These are phyloP conservation scores for Acanthamoeba healyi DNA, from an alignment of 208 protist genomes.

Conservation along the genomic window DNA sequence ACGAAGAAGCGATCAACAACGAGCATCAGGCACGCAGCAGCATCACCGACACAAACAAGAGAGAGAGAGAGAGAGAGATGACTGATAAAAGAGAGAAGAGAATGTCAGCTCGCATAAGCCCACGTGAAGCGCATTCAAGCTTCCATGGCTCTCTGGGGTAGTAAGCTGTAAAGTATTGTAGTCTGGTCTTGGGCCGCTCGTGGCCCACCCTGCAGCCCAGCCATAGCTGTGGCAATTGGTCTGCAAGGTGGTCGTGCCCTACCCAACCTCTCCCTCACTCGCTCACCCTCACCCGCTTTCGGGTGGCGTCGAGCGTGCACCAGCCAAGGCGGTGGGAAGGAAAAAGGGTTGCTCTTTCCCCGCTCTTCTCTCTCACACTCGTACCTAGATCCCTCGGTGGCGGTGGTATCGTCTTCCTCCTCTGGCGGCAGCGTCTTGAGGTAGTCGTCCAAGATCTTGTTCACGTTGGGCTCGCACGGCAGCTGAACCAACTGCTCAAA, in stretches of 20 bases:
- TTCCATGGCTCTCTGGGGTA: slow-evolving; percentile 10
- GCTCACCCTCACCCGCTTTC: too few species aligned
- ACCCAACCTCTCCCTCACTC: too few species aligned
- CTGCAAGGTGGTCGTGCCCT: too few species aligned
- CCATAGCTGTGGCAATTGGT: not conserved
- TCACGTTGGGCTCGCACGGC: slow-evolving; percentile 49
- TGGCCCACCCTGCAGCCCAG: slow-evolving; percentile 10
- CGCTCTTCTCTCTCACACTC: not conserved
- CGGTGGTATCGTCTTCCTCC: too few species aligned
- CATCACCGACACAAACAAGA: not conserved
- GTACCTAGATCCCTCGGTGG: not conserved
- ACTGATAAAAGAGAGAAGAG: not conserved
- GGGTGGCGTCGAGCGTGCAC: not conserved
- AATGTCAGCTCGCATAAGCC: slow-evolving; percentile 20
- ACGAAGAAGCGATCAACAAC: not conserved
- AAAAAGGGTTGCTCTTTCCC: not conserved
- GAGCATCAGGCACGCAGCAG: not conserved
- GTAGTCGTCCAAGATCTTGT: slow-evolving; percentile 30
- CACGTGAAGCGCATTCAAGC: slow-evolving; percentile 28
- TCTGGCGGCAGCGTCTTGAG: slow-evolving; percentile 1
- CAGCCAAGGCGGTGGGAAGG: not conserved
- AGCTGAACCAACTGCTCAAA: not conserved
- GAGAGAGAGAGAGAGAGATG: not conserved
- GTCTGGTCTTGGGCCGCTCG: not conserved
- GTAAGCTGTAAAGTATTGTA: not conserved